Evolutionary conservation across 1,139 yeast genomes (phyloP), one percentile per base, ranked within the genome.

Genomic region (Suhomyces bolitotheri): DNA sequence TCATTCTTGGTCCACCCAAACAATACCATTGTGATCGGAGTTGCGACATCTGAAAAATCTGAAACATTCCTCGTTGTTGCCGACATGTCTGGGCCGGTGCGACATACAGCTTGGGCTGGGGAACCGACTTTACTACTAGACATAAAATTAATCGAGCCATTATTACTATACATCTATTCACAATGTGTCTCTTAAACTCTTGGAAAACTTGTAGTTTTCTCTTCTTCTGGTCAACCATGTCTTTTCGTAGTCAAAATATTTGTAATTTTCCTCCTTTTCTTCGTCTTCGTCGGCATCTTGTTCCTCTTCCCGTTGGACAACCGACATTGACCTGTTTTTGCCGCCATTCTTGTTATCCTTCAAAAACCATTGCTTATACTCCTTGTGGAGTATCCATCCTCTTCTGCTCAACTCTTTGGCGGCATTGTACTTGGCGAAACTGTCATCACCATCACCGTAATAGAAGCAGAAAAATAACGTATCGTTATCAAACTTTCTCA

Each of bases 401-500:
- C 97, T 76, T 44, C 71, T 73, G 40, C 79, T 73, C 43, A 92
- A 71, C 62, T 92, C 97, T 47, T 78, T 75, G 3, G 97, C 95
- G 7, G 97, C 89, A 43, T 87, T 73, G 56, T 80, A 81, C 60
- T 87, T 65, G 33, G 72, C 65, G 37, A 66, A 82, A 43, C 55
- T 51, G 54, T 67, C 69, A 29, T 49, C 50, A n/a, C 62, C 65
- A 35, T 68, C 76, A 43, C 75, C 70, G 51, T 84, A 94, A 63
- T 94, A 92, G 62, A 94, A 92, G 41, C 94, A 85, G 68, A 87
- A 94, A 51, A 92, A 90, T 48, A 92, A 65, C 2, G 98, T 90
- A 55, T 90, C 97, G 29, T 82, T 71, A 51, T 88, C 96, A 56
- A 90, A 78, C 51, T 84, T 87, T 22, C 75, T 69, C 66, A 88